Evolutionary conservation across 176 grass and related monocot species (phyloP).

Genomic region (Coix lacrymajobi): DNA sequence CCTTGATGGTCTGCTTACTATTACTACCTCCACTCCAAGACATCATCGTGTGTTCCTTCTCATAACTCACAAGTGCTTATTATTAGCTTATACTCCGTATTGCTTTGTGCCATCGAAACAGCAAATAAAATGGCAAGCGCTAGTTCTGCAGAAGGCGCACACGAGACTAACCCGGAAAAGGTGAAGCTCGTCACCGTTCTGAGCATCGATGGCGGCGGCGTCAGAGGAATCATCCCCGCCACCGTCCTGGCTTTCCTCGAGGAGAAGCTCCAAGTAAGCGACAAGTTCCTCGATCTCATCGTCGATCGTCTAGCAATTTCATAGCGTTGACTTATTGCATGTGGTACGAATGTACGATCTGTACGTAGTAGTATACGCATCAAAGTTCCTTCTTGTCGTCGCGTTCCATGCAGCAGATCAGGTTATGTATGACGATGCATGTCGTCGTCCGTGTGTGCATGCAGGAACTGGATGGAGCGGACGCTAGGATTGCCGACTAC

Average conservation of each 20-base stretch:
- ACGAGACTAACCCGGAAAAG: constrained; percentile 20
- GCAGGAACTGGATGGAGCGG: constrained; percentile 56
- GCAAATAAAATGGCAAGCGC: constrained; percentile 19
- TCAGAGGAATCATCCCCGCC: constrained; percentile 71
- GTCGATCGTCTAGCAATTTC: neutral
- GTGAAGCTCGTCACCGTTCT: constrained; percentile 51
- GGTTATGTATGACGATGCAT: neutral
- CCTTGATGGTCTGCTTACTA: neutral
- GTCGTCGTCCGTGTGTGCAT: neutral
- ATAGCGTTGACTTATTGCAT: neutral
- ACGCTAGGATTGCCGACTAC: constrained; percentile 61
- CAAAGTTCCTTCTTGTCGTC: neutral
- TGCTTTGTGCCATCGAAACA: neutral
- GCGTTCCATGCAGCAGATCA: neutral
- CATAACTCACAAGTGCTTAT: neutral
- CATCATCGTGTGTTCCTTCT: neutral
- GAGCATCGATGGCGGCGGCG: constrained; percentile 72
- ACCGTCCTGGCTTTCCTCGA: constrained; percentile 57
- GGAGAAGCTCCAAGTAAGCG: constrained; percentile 54
- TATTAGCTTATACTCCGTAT: too few relatives aligned
- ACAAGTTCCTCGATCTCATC: neutral
- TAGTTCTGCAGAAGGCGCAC: constrained; percentile 11
- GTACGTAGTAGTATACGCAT: too few relatives aligned
- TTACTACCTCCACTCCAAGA: neutral
- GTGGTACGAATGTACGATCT: too few relatives aligned